Evolutionary conservation across 75 land plant species (phyloP), one percentile per base, ranked within the genome.

Genomic region (Chamaecyparis obtusa): DNA sequence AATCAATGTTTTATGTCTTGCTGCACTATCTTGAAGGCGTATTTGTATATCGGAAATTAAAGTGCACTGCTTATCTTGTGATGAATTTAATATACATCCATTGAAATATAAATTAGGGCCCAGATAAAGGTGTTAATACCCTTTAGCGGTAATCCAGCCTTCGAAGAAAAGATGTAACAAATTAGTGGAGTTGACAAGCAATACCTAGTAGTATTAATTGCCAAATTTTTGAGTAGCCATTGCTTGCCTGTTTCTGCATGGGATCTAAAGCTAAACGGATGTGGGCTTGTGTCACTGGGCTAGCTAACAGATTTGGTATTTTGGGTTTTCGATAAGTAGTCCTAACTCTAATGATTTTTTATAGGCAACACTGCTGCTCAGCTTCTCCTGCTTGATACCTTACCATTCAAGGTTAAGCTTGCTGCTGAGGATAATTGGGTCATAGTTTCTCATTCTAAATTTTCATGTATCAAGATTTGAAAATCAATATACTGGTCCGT

Each of bases 401-500:
- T n/a, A 46, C 44, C n/a, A 11, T 44, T 46, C n/a, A 43, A 81
- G 69, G 30, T 81, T 44, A 11, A n/a, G 49, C 46, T 32, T 46
- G 9, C 44, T 81, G 49, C 30, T 43, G 51, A 46, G 83, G 76
- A 32, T 43, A 80, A 19, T 27, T 9, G 83, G 43, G 9, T 44
- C 83, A 43, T 24, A 21, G 2, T 35, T 77, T 36, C 33, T 36
- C 35, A 39, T 80, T 80, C 27, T 80, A 80, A 36, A 44, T 41
- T 44, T 10, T 44, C 2, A 27, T 11, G 44, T 27, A 19, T 19
- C 24, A 36, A 27, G 27, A 72, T 85, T 89, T 43, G 49, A 51
- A 76, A 36, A 83, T 54, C 19, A 79, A 83, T 88, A 87, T 32
- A 57, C 57, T 48, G 85, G 87, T 80, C 57, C 30, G 71, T 74